phyloP scores from a whole-genome alignment of 306 rosid species.

The Lithocarpus polystachyus region DNA sequence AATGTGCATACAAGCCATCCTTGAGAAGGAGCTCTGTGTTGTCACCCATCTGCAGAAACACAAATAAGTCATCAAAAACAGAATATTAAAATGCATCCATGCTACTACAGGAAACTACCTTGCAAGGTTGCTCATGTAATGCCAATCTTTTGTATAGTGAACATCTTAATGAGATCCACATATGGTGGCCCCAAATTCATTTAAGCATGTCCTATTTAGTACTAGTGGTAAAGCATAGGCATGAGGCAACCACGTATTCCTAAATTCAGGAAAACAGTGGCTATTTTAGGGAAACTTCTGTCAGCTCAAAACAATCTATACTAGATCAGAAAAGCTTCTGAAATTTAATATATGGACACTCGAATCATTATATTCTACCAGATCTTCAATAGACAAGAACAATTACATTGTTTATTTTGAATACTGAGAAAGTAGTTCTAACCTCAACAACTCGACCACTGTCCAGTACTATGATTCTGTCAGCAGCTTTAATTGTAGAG shows the following conservation, averaged over 20 bases:
- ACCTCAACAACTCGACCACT: conserved; percentile 43
- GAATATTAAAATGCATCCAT: neutral
- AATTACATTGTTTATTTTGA: neutral
- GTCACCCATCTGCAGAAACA: conserved; percentile 30
- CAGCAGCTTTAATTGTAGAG: conserved; percentile 44
- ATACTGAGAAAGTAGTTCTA: neutral
- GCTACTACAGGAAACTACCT: neutral
- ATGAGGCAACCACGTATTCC: neutral
- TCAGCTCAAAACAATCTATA: neutral
- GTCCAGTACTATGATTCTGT: conserved; percentile 46
- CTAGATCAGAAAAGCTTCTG: neutral
- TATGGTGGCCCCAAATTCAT: neutral
- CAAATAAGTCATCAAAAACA: neutral
- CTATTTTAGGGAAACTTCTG: neutral
- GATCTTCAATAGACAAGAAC: neutral
- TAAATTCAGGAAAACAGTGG: neutral
- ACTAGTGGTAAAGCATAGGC: neutral
- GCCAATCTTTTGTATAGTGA: neutral
- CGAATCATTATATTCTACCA: neutral
- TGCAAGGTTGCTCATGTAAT: neutral
- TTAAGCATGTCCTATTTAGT: neutral
- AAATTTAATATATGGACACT: neutral
- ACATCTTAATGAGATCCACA: neutral
- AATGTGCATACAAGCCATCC: conserved; percentile 27
- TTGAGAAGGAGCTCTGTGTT: conserved; percentile 34